phyloP scores from a whole-genome alignment of 75 land plant genomes.

The Cupressus sempervirens region DNA sequence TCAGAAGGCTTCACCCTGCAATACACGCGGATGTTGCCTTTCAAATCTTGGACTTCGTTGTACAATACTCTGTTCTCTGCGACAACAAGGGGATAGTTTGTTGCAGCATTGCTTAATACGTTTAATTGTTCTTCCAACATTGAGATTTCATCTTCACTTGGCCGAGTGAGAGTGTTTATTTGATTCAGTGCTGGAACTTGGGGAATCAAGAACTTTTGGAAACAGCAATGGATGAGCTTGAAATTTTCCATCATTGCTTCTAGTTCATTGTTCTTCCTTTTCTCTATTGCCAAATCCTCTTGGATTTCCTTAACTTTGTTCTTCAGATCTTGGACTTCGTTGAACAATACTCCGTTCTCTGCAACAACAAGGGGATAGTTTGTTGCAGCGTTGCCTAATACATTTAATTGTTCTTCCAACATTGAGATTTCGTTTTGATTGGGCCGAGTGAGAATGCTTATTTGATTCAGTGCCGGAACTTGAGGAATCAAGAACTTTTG shows the following conservation, averaged over 20 bases:
- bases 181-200: slow-evolving; percentile 51
- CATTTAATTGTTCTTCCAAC: slow-evolving; percentile 47
- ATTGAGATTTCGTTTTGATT: slow-evolving; percentile 39
- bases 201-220: slow-evolving; percentile 25
- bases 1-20: slow-evolving; percentile 80
- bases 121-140: slow-evolving; percentile 44
- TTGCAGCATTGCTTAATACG: slow-evolving; percentile 48
- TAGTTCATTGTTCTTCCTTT: slow-evolving; percentile 48
- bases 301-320: slow-evolving; percentile 50
- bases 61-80: slow-evolving; percentile 71
- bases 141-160: slow-evolving; percentile 41
- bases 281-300: slow-evolving; percentile 39
- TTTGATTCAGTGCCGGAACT: slow-evolving; percentile 40
- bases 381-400: slow-evolving; percentile 49
- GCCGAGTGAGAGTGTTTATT: slow-evolving; percentile 25
- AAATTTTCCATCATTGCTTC: slow-evolving; percentile 36
- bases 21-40: slow-evolving; percentile 96
- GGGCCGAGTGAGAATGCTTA: slow-evolving; percentile 27
- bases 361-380: slow-evolving; percentile 62
- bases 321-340: slow-evolving; percentile 70
- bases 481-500: slow-evolving; percentile 34
- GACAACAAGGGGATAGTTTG: slow-evolving; percentile 61
- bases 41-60: slow-evolving; percentile 91
- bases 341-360: slow-evolving; percentile 73
- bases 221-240: slow-evolving; percentile 39